Base-by-base conservation (phyloP, 352 stramenopile species). In the Albugo laibachii region DNA sequence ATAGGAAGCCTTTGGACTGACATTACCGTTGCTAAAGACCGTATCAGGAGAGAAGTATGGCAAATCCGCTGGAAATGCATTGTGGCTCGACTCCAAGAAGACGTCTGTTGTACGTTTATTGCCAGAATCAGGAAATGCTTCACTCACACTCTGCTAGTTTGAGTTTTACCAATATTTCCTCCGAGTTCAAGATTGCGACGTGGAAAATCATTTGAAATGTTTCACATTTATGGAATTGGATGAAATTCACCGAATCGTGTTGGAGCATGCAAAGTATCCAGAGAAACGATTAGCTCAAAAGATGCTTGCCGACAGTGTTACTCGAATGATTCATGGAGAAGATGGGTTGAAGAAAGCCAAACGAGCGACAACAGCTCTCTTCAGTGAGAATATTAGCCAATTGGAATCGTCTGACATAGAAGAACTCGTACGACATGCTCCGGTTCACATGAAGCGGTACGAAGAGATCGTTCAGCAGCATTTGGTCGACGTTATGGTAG, bases 1-100 rank as follows among this genome's bases (percentile, higher is more conserved):
- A 41, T 39, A 85, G 58, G 74, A 89, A 40, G 72, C 96, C 12
- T 96, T 95, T 61, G 95, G 91, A 0, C 63, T 97, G 43, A 99
- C 95, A 19, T 80, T 97, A 46, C 83, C 92, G 14, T 69, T 99
- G 39, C 83, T 99, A 36, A 99, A 94, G 40, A 99, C 92, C 8
- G 79, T 74, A 5, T 82, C 93, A 41, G 96, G 95, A 46, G 94
- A 97, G 55, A 99, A 99, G 65, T 98, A 99, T 69, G 96, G 96
- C 50, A 99, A 99, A 67, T 98, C 93, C 13, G 95, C 94, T 2
- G 85, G 85, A 36, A 97, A 97, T 45, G 95, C 95, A 2, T 77
- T 99, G 47, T 99, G 95, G 95, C 66, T 99, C 13, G 96, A 98
- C 61, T 53, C 71, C 1, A 74, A 89, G 35, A 94, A 94, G 59